A percentile compares a stretch with the other conserved stretches of the same genome.
These are phyloP conservation scores for Mycena kentingensis DNA, from an alignment of 768 basidiomycete genomes.

Conservation along the genomic window DNA sequence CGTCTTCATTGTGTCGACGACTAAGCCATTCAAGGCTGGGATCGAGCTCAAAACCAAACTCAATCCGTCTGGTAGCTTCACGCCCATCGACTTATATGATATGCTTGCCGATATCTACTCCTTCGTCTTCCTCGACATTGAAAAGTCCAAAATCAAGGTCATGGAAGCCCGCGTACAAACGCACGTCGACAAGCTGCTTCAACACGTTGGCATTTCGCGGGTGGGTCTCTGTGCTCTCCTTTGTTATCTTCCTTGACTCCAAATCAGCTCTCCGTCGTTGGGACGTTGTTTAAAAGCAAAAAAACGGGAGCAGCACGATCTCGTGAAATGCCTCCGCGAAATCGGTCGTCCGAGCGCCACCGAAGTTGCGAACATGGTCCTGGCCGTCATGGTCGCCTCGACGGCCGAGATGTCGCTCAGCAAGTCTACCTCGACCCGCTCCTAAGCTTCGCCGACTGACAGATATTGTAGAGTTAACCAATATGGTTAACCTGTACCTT, in stretches of 20 bases:
- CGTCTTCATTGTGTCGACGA: slow-evolving; percentile 1
- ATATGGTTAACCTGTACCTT: slow-evolving; percentile 66
- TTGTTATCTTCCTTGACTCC: not conserved
- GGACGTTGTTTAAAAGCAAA: slow-evolving; percentile 49
- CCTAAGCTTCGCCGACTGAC: slow-evolving; percentile 4
- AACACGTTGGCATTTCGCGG: slow-evolving; percentile 52
- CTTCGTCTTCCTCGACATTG: slow-evolving; percentile 78
- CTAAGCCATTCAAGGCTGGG: slow-evolving; percentile 53
- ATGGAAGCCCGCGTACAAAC: slow-evolving; percentile 51
- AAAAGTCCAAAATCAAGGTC: slow-evolving; percentile 58
- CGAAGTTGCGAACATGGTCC: slow-evolving; percentile 67
- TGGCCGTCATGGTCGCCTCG: slow-evolving; percentile 69
- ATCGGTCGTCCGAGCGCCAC: slow-evolving; percentile 47
- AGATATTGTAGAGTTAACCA: slow-evolving; percentile 68
- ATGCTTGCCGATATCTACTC: slow-evolving; percentile 73
- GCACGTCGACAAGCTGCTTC: slow-evolving; percentile 55
- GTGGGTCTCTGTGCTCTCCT: slow-evolving; percentile 38
- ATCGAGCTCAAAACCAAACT: slow-evolving; percentile 65
- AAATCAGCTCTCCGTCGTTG: slow-evolving; percentile 41
- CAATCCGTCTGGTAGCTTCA: slow-evolving; percentile 58
- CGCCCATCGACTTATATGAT: slow-evolving; percentile 59
- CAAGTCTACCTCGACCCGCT: slow-evolving; percentile 30
- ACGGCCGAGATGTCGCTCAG: slow-evolving; percentile 73
- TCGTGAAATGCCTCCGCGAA: slow-evolving; percentile 59
- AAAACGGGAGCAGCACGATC: slow-evolving; percentile 49